Base-by-base conservation (phyloP, 805 yeast genomes). In the Cyberlindnera sargentensis region DNA sequence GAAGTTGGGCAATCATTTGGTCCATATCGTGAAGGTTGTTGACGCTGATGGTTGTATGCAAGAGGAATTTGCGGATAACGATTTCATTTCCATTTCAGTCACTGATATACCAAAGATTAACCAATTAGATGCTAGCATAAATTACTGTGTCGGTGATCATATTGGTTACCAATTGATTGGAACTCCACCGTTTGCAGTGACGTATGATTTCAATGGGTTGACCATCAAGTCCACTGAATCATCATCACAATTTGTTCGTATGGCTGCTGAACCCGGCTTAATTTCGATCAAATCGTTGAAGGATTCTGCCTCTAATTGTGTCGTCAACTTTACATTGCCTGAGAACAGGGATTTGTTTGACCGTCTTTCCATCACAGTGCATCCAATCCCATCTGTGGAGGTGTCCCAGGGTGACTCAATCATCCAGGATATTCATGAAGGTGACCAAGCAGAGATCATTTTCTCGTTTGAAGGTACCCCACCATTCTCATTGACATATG, bases 81-180 rank as follows among this genome's bases (percentile, higher is more conserved):
- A 77, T 42, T 66, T 64, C 40, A 71, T 76, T 26, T 64, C 70
- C 11, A 70, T 90, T 38, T 72, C 78, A 1, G 78, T 90, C 6
- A 80, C 91, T 2, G 90, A 85, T 51, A 80, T 81, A 8, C 96
- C 97, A 7, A 73, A 77, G 48, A 80, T 90, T 6, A 65, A 64
- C 47, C 67, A 64, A 44, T 55, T 72, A 8, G 68, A 68, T 37
- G 56, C 72, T 6, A 58, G 62, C 25, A 47, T 57, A 3, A 75
- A 83, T 54, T 83, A 80, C 56, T 93, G 99, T 73, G 95, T 91
- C 27, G 99, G 99, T 8, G 98, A 91, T 48, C 83, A 84, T 47
- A 76, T 93, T 26, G 72, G 83, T 1, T 86, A 86, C 58, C 75
- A 82, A 48, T 63, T 91, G 48, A 75, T 76, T 11, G 98, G 98